Base-by-base conservation (phyloP, 2,329 filamentous ascomycete genomes). In the Domatiomyces catenatus region DNA sequence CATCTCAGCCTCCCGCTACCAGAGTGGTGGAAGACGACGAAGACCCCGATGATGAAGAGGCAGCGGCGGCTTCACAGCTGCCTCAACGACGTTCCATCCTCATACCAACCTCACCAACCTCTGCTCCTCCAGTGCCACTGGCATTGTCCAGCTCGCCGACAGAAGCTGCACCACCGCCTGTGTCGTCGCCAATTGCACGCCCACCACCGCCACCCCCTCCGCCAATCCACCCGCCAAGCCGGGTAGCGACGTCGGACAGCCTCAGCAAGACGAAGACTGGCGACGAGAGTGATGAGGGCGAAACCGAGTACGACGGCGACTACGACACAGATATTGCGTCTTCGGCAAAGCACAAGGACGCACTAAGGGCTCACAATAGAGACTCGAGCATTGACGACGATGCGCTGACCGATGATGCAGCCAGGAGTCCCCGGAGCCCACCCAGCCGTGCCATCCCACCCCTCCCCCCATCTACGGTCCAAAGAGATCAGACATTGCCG, bases 291-390 rank as follows among this genome's bases (percentile, higher is more conserved):
- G 83, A 84, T 52, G 86, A 84, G 52, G 88, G 93, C 61, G 76
- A 87, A 32, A 93, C 87, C 0, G 90, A 95, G 62, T 96, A 96
- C 62, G 92, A 98, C 63, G 92, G 90, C 5, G 92, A 96, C 63
- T 96, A 96, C 64, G 92, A 96, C 60, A 96, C 92, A 5, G 92
- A 96, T 64, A 96, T 96, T 63, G 89, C 84, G 1, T 86, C 89
- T n/a, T 83, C 86, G 8, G 87, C 80, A n/a, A 86, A 85, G 50
- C 87, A 94, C 66, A 95, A 94, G 67, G 90, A 94, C 68, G 89
- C 90, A 0, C 68, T 96, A 54, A 94, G 90, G 65, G 72, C 86
- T 7, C 87, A 94, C 65, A 78, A 76, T 6, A 78, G 83, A 49
- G 86, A 90, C 45, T 79, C 83, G 5, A 93, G 85, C 62, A 63